Percentiles rank a stretch among this genome's conserved stretches.
These are phyloP conservation scores for Purpureocillium lavendulum DNA, from an alignment of 2,329 filamentous ascomycete species.

Conservation along the genomic window DNA sequence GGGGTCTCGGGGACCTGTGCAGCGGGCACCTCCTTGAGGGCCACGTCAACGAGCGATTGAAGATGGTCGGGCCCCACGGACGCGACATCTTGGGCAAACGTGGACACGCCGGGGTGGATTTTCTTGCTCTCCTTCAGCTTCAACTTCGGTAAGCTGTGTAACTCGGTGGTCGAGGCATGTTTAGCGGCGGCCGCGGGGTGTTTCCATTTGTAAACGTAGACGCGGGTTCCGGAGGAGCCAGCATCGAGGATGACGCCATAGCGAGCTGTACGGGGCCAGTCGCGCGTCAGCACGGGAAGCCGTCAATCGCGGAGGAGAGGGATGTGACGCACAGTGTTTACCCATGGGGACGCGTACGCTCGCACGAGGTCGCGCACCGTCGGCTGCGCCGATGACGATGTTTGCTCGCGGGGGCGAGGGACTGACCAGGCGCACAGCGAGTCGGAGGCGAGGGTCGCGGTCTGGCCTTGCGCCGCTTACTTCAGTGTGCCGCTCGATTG, in stretches of 20 bases:
- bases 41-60: slow-evolving; percentile 70
- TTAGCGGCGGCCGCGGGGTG: slow-evolving; percentile 58
- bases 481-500: no score
- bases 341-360: slow-evolving; percentile 13
- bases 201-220: slow-evolving; percentile 92
- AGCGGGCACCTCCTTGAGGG: slow-evolving; percentile 66
- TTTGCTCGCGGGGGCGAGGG: no score
- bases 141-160: slow-evolving; percentile 67
- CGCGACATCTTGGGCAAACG: slow-evolving; percentile 70
- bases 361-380: not conserved
- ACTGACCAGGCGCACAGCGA: no score
- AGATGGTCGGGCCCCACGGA: slow-evolving; percentile 77
- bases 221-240: slow-evolving; percentile 90
- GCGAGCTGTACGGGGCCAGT: slow-evolving; percentile 34
- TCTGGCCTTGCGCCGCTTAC: no score
- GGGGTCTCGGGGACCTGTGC: slow-evolving; percentile 77
- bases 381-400: no score
- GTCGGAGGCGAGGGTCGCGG: no score
- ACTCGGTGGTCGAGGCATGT: slow-evolving; percentile 31
- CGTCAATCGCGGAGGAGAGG: not conserved
- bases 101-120: slow-evolving; percentile 86
- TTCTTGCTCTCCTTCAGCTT: slow-evolving; percentile 87
- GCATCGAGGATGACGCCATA: slow-evolving; percentile 97
- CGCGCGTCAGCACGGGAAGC: not conserved
- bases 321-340: slow-evolving; percentile 17